Conservation (phyloP, 306 rosid genomes). For the Cicer cuneatum region DNA sequence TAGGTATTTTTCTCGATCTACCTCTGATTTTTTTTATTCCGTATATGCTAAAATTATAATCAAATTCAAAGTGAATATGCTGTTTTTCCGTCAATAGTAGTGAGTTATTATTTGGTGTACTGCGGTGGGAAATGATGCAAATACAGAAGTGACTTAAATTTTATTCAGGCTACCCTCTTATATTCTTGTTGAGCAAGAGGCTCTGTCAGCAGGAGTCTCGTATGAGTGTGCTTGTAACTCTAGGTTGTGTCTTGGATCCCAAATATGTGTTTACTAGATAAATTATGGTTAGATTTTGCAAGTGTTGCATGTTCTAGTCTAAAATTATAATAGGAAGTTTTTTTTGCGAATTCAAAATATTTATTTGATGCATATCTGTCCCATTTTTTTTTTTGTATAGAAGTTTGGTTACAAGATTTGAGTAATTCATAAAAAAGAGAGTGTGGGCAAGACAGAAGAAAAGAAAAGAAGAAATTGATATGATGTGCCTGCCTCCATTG, state of each 20-base stretch:
- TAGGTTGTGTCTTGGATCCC: neutral
- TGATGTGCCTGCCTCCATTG: neutral
- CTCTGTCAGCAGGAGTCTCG: neutral
- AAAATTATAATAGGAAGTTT: neutral
- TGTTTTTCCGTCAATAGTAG: neutral
- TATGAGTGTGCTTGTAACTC: neutral
- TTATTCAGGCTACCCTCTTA: conserved; percentile 12
- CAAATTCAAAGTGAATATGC: conserved; percentile 5
- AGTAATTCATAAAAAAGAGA: neutral
- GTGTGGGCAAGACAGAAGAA: neutral
- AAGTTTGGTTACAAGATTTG: conserved; percentile 7
- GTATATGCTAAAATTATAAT: neutral
- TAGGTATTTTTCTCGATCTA: conserved; percentile 51
- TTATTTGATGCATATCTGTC: neutral
- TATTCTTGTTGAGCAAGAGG: conserved; percentile 1
- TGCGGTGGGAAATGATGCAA: conserved; percentile 1
- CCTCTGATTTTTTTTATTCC: conserved; percentile 17
- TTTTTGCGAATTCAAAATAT: conserved; percentile 25
- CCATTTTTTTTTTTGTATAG: conserved; percentile 1
- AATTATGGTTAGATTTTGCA: conserved; percentile 13
- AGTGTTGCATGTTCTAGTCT: conserved; percentile 10
- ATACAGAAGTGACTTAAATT: neutral
- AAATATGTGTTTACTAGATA: neutral
- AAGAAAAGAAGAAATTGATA: conserved; percentile 9
- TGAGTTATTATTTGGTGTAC: conserved; percentile 7